Percentiles rank a stretch among this genome's conserved stretches.
Evolutionary conservation across 805 yeast genomes (phyloP).

Genomic region (Suhomyces faveliae): DNA sequence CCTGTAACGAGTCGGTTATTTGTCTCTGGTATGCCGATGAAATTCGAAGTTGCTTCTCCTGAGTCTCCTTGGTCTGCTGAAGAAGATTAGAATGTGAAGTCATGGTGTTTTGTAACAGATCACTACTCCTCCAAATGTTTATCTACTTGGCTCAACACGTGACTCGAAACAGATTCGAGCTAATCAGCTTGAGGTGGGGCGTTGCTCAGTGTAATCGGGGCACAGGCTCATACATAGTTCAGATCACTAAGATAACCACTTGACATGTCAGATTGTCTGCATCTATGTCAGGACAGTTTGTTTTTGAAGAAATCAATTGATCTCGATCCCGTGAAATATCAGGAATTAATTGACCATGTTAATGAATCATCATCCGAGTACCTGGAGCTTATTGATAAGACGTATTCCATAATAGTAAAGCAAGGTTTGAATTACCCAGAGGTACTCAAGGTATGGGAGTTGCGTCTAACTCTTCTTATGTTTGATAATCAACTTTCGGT

Average conservation of each 20-base stretch:
- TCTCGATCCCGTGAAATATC: slow-evolving; percentile 9
- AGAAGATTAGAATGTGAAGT: slow-evolving; percentile 27
- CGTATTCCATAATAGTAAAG: slow-evolving; percentile 15
- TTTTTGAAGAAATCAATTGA: slow-evolving; percentile 10
- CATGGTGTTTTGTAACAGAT: slow-evolving; percentile 5
- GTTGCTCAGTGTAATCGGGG: not conserved
- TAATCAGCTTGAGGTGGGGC: not conserved
- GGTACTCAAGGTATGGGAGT: slow-evolving; percentile 32
- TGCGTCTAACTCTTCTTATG: slow-evolving; percentile 29
- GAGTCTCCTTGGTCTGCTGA: slow-evolving; percentile 34
- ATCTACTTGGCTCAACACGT: not conserved
- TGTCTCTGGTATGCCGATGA: slow-evolving; percentile 28
- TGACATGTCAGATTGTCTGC: slow-evolving; percentile 3
- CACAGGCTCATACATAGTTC: not conserved
- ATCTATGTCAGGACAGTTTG: slow-evolving; percentile 13
- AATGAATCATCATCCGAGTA: slow-evolving; percentile 2
- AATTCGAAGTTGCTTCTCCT: slow-evolving; percentile 24
- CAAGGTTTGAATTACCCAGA: slow-evolving; percentile 10
- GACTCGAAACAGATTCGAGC: not conserved
- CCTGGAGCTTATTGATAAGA: slow-evolving; percentile 12
- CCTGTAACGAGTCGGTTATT: slow-evolving; percentile 20
- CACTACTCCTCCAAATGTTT: not conserved
- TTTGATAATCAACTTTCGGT: slow-evolving; percentile 28
- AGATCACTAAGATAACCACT: not conserved
- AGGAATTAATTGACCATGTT: not conserved